phyloP scores from a whole-genome alignment of 2,329 filamentous ascomycete species.

The Ilyonectria sp. region DNA sequence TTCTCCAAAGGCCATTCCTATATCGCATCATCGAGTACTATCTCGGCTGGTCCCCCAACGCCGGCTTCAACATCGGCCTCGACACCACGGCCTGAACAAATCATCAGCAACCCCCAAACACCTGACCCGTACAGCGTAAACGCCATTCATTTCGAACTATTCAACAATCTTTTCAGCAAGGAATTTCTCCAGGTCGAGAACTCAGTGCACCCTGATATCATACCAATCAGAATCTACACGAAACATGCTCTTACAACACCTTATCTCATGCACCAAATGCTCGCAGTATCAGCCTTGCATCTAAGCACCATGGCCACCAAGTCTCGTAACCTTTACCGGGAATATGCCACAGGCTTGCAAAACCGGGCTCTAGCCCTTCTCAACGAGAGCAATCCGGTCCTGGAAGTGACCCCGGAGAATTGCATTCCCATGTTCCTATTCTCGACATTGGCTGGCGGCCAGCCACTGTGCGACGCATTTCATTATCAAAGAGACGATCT shows the following conservation, averaged over 20 bases:
- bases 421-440: conserved; percentile 37
- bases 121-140: background rate
- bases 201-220: background rate
- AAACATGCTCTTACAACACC: conserved; percentile 9
- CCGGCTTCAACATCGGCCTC: background rate
- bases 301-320: conserved; percentile 6
- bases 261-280: conserved; percentile 32
- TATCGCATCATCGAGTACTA: background rate
- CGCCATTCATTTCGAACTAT: conserved; percentile 2
- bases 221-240: conserved; percentile 2
- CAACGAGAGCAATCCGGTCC: conserved; percentile 4
- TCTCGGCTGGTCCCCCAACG: background rate
- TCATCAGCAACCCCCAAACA: background rate
- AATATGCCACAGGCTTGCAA: conserved; percentile 24
- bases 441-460: conserved; percentile 25
- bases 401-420: conserved; percentile 18
- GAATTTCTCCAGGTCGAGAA: background rate
- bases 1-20: background rate
- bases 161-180: conserved; percentile 4
- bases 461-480: conserved; percentile 32
- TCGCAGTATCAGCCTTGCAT: conserved; percentile 40
- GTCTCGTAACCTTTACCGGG: background rate
- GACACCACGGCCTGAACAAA: background rate
- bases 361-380: conserved; percentile 34
- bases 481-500: conserved; percentile 4